Base-by-base conservation (phyloP, 1,139 yeast species). In the Sugiyamaella castrensis region DNA sequence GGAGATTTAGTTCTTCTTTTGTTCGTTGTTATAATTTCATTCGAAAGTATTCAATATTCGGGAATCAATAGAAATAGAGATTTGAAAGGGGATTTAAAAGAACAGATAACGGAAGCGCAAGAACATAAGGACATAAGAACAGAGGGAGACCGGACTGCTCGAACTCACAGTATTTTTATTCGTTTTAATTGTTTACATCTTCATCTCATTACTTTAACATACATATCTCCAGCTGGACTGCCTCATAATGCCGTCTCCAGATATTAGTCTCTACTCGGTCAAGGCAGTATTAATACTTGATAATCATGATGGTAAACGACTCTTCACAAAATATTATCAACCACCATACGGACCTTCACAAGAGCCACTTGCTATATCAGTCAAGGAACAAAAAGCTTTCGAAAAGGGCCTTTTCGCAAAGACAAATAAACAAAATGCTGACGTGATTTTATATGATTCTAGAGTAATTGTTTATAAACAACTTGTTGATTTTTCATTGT, bases 291-390 rank as follows among this genome's bases (percentile, higher is more conserved):
- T 89, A 59, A 79, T 91, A 60, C 79, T 92, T 60, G 98, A 91
- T 68, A 80, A 76, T 59, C 24, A 19, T 19, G 85, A 84, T 55
- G 96, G 96, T 13, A 77, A 80, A 50, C 76, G 98, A 59, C 71
- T 92, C 46, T 87, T 79, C 63, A 84, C 96, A 57, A 91, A 91
- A 65, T 94, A 92, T 73, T 92, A 84, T 71, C 74, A 75, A 56
- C 77, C 85, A 36, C 87, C 87, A 27, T 82, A 80, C 58, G 62
- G 62, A 9, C 39, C 65, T 49, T 58, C 40, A 57, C 43, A 52
- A 54, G 33, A 67, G 70, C 50, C 48, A 41, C 42, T 51, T 40
- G 50, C 48, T 27, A 36, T 39, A 38, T 71, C 80, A 4, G 63
- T 74, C 46, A 79, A 81, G 63, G 82, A 83, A 57, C 97, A 92